phyloP scores from a whole-genome alignment of 78 protist species.

The Dictyostelium brefeldianum region DNA sequence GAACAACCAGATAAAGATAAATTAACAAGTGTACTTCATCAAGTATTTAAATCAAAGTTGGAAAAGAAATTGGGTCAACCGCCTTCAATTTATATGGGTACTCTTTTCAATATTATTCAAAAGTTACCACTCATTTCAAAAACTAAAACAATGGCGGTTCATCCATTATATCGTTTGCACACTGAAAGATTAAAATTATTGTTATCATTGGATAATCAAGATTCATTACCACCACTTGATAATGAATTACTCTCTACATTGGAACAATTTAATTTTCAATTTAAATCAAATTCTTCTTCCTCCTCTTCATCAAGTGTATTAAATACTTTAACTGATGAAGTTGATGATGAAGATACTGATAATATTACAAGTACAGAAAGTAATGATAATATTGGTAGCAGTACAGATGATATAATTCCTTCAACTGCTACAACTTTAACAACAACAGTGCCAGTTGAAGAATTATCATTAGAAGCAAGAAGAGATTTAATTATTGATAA shows the following conservation, averaged over 20 bases:
- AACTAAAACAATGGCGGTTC: background rate
- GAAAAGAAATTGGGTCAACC: slow-evolving; percentile 10
- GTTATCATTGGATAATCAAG: background rate
- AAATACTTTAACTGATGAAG: background rate
- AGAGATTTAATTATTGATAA: slow-evolving; percentile 30
- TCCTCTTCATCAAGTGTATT: background rate
- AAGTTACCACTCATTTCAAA: background rate
- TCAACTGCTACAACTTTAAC: background rate
- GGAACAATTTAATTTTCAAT: slow-evolving; percentile 37
- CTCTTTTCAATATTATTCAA: background rate
- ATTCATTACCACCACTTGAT: background rate
- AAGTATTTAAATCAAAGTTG: background rate
- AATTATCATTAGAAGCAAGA: background rate
- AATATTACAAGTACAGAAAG: background rate
- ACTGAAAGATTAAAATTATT: slow-evolving; percentile 39
- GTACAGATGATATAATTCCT: background rate
- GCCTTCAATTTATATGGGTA: slow-evolving; percentile 6
- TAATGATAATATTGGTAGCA: background rate
- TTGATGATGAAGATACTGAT: background rate
- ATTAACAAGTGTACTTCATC: background rate
- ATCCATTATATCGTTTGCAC: slow-evolving; percentile 68
- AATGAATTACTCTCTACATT: slow-evolving; percentile 4
- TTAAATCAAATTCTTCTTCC: background rate
- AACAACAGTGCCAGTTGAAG: background rate
- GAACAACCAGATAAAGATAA: background rate